Base-by-base conservation (phyloP, 805 yeast species). In the Candida ascalaphidarum region DNA sequence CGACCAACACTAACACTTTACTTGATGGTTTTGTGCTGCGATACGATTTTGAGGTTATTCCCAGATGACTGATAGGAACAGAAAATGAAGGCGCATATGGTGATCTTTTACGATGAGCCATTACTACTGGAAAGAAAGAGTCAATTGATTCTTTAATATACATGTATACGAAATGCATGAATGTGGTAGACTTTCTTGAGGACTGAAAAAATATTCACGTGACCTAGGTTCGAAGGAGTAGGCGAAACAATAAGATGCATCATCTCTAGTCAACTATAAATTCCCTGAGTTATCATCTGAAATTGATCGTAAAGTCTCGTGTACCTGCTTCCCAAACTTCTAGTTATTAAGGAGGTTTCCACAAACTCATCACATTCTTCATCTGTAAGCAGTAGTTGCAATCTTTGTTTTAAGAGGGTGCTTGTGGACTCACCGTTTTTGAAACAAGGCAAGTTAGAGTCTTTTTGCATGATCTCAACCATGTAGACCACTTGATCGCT, bases 261-360 rank as follows among this genome's bases (percentile, higher is more conserved):
- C 17, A 11, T 13, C 15, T 11, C 14, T 4, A 19, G n/a, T 50
- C 49, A 79, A 46, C 73, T 76, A 52, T 85, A 92, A 16, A 92
- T 92, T 24, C 98, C 98, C 58, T 92, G 98, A 0, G 97, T 88
- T 27, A 86, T 58, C 52, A 92, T 61, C 55, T 92, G 98, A 61
- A 82, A 92, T 51, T 89, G 97, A 51, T 92, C 98, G 48, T 92
- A 92, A 18, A 92, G 61, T 40, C 96, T 66, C 1, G 98, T 92
- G 58, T 86, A 92, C 39, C 83, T 70, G 46, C 92, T 84, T 9
- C 94, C 94, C 33, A 81, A 44, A 43, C 95, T 83, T 55, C 81
- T 88, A 21, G 74, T 81, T 17, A 92, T 79, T 41, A 92, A 59
- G 2, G 67, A 58, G 33, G 62, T 73, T 32, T 85, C 97, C 11